Evolutionary conservation across 495 filamentous ascomycete genomes (phyloP).

Genomic region (Podospora bellae-mahoneyi): DNA sequence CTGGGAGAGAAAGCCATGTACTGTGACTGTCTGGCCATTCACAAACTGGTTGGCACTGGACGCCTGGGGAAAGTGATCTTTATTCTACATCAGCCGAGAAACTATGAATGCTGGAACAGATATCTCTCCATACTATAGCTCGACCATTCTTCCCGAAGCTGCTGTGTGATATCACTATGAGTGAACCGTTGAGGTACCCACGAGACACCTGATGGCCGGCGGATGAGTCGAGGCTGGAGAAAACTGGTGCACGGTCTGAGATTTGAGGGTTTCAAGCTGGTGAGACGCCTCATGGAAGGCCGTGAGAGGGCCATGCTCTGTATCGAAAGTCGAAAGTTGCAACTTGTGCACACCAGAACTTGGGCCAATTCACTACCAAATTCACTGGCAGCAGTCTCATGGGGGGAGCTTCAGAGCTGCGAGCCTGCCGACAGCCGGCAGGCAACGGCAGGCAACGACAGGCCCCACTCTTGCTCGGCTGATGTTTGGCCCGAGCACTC

Average conservation of each 20-base stretch:
- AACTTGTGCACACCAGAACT: not conserved
- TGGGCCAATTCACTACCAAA: not conserved
- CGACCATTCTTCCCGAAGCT: conserved; percentile 31
- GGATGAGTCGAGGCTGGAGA: conserved; percentile 4
- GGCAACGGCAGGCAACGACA: no score
- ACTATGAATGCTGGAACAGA: not conserved
- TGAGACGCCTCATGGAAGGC: conserved; percentile 27
- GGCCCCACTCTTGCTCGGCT: conserved; percentile 16
- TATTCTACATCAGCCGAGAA: not conserved
- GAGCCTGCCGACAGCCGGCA: not conserved
- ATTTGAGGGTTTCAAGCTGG: conserved; percentile 10
- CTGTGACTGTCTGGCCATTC: conserved; percentile 49
- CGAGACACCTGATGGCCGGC: conserved; percentile 7
- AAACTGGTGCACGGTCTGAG: not conserved
- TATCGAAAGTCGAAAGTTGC: not conserved
- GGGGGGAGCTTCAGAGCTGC: conserved; percentile 8
- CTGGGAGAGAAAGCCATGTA: conserved; percentile 70
- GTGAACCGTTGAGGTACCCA: conserved; percentile 15
- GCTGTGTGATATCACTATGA: conserved; percentile 17
- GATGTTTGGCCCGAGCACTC: conserved; percentile 22
- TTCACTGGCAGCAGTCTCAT: not conserved
- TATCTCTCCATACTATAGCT: conserved; percentile 26
- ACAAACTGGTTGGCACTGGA: conserved; percentile 39
- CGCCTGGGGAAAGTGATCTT: conserved; percentile 53
- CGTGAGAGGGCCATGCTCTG: conserved; percentile 26